A percentile compares a stretch with the other conserved stretches of the same genome.
Evolutionary conservation across 768 basidiomycete genomes (phyloP).

Genomic region (Cyclocybe aegerita): DNA sequence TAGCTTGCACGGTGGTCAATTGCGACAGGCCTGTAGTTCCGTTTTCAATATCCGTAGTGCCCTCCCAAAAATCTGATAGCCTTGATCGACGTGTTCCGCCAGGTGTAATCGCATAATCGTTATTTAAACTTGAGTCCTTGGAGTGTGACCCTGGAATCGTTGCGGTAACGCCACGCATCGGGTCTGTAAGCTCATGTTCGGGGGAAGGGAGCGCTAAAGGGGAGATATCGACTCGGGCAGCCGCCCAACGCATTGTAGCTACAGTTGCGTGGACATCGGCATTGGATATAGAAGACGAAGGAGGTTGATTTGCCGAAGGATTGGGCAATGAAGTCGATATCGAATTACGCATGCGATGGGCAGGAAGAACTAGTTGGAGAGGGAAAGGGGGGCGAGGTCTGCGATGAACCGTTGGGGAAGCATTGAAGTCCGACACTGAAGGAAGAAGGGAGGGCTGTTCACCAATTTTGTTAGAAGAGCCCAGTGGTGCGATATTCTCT

Average conservation of each 20-base stretch:
- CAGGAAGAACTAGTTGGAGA: conserved; percentile 22
- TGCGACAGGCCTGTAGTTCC: conserved; percentile 9
- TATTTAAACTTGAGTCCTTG: conserved; percentile 10
- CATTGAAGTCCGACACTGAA: conserved; percentile 9
- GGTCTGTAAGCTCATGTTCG: conserved; percentile 89
- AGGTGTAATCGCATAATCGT: conserved; percentile 41
- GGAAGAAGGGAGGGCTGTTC: conserved; percentile 9
- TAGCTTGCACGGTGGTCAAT: conserved; percentile 18
- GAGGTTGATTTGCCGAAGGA: conserved; percentile 15
- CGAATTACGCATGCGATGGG: conserved; percentile 34
- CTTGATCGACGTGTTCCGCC: conserved; percentile 54
- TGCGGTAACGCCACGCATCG: conserved; percentile 74
- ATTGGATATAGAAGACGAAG: conserved; percentile 26
- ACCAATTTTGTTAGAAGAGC: not conserved
- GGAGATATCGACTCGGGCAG: conserved; percentile 76
- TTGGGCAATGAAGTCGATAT: conserved; percentile 23
- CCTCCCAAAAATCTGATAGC: conserved; percentile 75
- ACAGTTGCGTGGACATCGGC: conserved; percentile 66
- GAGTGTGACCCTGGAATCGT: conserved; percentile 65
- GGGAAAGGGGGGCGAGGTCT: conserved; percentile 22
- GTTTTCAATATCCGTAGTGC: conserved; percentile 65
- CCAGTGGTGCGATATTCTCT: not conserved
- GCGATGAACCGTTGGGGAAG: conserved; percentile 13
- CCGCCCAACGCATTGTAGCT: conserved; percentile 86
- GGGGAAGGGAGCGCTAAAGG: conserved; percentile 88